phyloP scores from a whole-genome alignment of 2,329 filamentous ascomycete genomes.

The Emergomyces africanus region DNA sequence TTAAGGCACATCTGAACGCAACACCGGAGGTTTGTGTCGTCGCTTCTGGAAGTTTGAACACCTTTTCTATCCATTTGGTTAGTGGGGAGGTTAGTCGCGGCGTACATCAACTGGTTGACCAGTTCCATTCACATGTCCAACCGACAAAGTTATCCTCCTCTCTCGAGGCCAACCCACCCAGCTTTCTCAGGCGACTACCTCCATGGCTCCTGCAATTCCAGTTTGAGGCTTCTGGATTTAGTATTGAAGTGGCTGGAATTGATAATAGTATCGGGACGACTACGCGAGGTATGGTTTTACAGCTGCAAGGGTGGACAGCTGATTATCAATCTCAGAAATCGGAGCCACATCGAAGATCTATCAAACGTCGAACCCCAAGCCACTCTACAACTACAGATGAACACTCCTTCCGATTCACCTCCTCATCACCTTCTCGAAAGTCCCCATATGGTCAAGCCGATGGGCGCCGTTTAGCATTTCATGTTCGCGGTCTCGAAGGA shows the following conservation, averaged over 20 bases:
- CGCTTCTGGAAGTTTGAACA: constrained; percentile 66
- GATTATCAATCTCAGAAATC: constrained; percentile 78
- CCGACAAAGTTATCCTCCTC: constrained; percentile 44
- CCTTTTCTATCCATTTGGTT: constrained; percentile 78
- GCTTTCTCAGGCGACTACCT: constrained; percentile 66
- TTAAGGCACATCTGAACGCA: constrained; percentile 74
- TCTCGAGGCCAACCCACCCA: constrained; percentile 43
- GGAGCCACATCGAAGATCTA: constrained; percentile 38
- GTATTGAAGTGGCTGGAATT: constrained; percentile 77
- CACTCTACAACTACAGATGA: constrained; percentile 56
- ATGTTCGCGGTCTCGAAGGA: constrained; percentile 72
- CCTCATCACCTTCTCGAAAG: constrained; percentile 33
- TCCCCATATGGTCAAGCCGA: constrained; percentile 44
- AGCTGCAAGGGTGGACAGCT: constrained; percentile 74
- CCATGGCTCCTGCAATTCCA: constrained; percentile 74
- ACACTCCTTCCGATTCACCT: constrained; percentile 39
- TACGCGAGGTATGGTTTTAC: constrained; percentile 69
- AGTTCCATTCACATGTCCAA: constrained; percentile 60
- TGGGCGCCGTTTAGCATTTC: constrained; percentile 67
- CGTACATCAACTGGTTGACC: constrained; percentile 76
- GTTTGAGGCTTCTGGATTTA: constrained; percentile 78
- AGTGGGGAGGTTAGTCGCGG: constrained; percentile 87
- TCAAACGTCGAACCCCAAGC: constrained; percentile 62
- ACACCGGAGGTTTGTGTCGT: constrained; percentile 76
- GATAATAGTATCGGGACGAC: constrained; percentile 73